These are phyloP conservation scores for Chrysanthemum lavandulifolium DNA, from an alignment of 129 eudicot genomes.

Conservation along the genomic window DNA sequence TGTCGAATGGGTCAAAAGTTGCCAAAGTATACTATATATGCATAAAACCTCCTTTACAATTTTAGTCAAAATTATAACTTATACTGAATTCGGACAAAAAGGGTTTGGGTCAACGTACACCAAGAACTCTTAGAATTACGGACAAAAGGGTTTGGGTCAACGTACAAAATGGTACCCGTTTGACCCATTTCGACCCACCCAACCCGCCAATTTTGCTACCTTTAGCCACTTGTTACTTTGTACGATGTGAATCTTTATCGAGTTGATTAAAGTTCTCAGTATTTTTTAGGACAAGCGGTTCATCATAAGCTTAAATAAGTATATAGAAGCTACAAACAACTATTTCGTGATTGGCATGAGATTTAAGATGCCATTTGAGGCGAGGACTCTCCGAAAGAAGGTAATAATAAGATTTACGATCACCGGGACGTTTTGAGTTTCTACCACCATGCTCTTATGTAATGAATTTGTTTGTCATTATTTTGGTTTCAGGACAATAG, in stretches of 20 bases:
- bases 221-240: neutral
- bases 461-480: neutral
- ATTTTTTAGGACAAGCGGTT: conserved; percentile 67
- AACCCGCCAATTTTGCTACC: neutral
- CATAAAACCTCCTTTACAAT: neutral
- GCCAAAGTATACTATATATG: neutral
- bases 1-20: neutral
- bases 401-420: conserved; percentile 28
- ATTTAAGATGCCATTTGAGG: conserved; percentile 94
- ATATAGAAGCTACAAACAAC: conserved; percentile 65
- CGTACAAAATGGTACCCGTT: neutral
- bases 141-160: neutral
- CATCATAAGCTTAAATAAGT: conserved; percentile 77
- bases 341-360: conserved; percentile 65
- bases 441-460: neutral
- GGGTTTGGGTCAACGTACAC: too few species aligned
- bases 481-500: conserved; percentile 77
- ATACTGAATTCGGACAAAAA: too few species aligned
- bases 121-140: too few species aligned
- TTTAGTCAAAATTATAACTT: neutral
- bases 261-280: neutral
- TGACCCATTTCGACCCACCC: neutral
- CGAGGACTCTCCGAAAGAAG: conserved; percentile 96
- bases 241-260: conserved; percentile 10
- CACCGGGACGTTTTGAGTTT: conserved; percentile 15